Evolutionary conservation across 2,329 filamentous ascomycete species (phyloP), one percentile per base, ranked within the genome.

Genomic region (Fusarium pseudograminearum): DNA sequence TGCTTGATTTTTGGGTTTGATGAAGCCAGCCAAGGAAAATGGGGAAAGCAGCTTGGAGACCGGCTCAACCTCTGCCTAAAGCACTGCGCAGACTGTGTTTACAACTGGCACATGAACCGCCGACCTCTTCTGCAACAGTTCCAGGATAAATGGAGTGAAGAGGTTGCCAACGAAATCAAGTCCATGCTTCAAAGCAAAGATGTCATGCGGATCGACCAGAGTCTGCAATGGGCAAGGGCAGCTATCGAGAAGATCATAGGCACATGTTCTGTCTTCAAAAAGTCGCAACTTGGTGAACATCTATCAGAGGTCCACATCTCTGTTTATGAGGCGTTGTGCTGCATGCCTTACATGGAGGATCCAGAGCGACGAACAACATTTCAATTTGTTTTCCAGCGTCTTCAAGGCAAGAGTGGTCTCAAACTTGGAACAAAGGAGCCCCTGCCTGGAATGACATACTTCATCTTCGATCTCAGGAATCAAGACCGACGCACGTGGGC

Each of bases 251-350:
- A 83, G 53, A 84, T 86, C 6, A 83, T 87, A 54, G 78, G 80
- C 40, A 77, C 80, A 11, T 82, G 85, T 24, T 80, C 80, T 3
- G 76, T 77, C 4, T 86, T 87, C 76, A 83, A 81, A 47, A 83
- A 84, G 41, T 74, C 80, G 0, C 81, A 82, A 54, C 80, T 87
- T 38, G 83, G 82, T 15, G 80, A 81, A 22, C 77, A 84, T 9
- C 80, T 86, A 30, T 81, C 86, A 3, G 82, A 87, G 30, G 89
- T 93, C 9, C 87, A 97, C 52, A 87, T 96, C 61, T 91, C 93
- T 14, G 87, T 98, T 31, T 97, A 97, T 74, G 95, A 98, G 78
- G 91, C 92, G 0, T 82, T 98, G 53, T 97, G 94, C 78, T 97
- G 92, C 78, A 89, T 94, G 70, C 86, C 91, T 1, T 93, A 97